Conservation (phyloP, 495 filamentous ascomycete genomes). For the Durotheca rogersii region DNA sequence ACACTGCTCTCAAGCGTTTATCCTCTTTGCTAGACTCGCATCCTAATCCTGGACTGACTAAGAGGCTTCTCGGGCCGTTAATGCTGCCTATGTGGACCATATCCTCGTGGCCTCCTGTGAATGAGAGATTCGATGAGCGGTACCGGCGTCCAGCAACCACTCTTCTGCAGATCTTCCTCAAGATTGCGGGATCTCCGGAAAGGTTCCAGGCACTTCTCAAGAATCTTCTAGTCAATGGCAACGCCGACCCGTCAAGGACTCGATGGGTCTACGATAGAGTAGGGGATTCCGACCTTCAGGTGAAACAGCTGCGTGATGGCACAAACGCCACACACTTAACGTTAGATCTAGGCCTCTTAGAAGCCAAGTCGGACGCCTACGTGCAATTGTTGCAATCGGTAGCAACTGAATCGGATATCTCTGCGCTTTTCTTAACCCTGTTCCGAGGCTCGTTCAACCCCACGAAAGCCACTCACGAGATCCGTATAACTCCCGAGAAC, state of each 20-base stretch:
- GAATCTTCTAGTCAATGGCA: slow-evolving; percentile 46
- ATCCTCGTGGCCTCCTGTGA: slow-evolving; percentile 50
- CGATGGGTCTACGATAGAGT: slow-evolving; percentile 42
- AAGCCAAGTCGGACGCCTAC: slow-evolving; percentile 51
- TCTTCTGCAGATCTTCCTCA: slow-evolving; percentile 49
- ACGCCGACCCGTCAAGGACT: slow-evolving; percentile 22
- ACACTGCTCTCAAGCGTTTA: slow-evolving; percentile 57
- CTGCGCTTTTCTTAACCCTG: slow-evolving; percentile 62
- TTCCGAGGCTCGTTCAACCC: slow-evolving; percentile 61
- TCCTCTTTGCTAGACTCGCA: slow-evolving; percentile 61
- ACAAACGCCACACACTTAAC: neutral
- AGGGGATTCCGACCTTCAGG: slow-evolving; percentile 29
- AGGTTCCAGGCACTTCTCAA: slow-evolving; percentile 43
- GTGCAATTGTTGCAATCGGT: slow-evolving; percentile 53
- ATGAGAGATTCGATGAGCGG: slow-evolving; percentile 26
- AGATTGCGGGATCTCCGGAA: slow-evolving; percentile 46
- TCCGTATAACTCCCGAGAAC: slow-evolving; percentile 33
- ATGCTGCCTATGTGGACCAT: slow-evolving; percentile 71
- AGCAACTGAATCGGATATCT: slow-evolving; percentile 58
- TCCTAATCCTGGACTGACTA: slow-evolving; percentile 72
- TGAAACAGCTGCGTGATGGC: slow-evolving; percentile 18
- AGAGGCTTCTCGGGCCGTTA: slow-evolving; percentile 63
- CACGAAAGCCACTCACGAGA: slow-evolving; percentile 12
- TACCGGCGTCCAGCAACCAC: slow-evolving; percentile 42
- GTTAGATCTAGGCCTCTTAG: slow-evolving; percentile 26